Evolutionary conservation across 2,329 filamentous ascomycete species (phyloP), one percentile per base, ranked within the genome.

Genomic region (Teratosphaeria nubilosa): DNA sequence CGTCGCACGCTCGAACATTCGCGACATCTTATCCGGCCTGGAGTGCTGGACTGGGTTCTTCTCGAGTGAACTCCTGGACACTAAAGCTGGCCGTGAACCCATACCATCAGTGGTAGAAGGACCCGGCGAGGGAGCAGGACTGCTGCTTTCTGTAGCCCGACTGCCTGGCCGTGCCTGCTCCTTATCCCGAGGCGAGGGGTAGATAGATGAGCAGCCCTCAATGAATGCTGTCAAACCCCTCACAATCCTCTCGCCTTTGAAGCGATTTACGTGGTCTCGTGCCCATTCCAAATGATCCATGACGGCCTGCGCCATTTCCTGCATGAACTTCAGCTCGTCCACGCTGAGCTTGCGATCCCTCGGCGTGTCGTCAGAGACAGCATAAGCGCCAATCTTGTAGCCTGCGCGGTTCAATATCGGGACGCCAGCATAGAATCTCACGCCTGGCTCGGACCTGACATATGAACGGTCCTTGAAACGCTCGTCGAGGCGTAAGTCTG

Each of bases 251-350:
- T 62, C 61, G 20, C 63, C 65, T 37, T 63, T 64, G 54, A 59
- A 61, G 5, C 68, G 62, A 24, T 72, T 71, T n/a, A 68, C 68
- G 31, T 66, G 70, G 50, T 73, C 71, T 54, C 68, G 66, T 24
- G 67, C 60, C 64, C 68, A 68, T 50, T 73, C 71, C 41, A 72
- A 58, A 58, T 73, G 70, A 32, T 65, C 61, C 60, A 72, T 70
- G 0, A 72, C 65, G 22, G 70, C 69, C 20, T 64, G 59, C 10
- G 69, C 68, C 59, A 72, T 71, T 27, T 65, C 65, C 48, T 65
- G 64, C 45, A 73, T 65, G 61, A 68, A 69, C 16, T 53, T 56
- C 37, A 62, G 41, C 27, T 68, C 62, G 3, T 62, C 60, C 6
- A 59, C 56, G 4, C 61, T 66, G 22, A 71, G 55, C 7, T 63